Base-by-base conservation (phyloP, 2,329 filamentous ascomycete genomes). In the Aureobasidium sp. region DNA sequence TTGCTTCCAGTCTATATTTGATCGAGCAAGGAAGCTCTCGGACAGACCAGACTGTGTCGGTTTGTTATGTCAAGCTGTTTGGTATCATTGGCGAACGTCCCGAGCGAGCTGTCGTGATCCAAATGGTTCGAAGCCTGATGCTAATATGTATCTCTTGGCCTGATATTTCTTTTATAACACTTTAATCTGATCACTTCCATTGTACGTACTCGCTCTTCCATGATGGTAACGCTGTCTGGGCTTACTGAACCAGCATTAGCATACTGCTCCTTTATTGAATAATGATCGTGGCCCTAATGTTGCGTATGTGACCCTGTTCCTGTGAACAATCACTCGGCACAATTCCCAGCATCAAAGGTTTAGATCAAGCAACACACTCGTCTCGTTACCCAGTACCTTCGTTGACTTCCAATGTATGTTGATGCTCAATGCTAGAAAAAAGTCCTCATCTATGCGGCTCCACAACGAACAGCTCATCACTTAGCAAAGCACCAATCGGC, bases 1-100 rank as follows among this genome's bases (percentile, higher is more conserved):
- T 66, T 72, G 31, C 47, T 67, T 44, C 69, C 68, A 14, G 61
- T 68, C 31, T 72, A 72, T 48, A 59, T 70, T 51, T 71, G 55
- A 45, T 4, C 14, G 0, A 5, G 4, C 5, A 6, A 6, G 22
- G 9, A 11, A 9, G 5, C 0, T 14, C 41, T 9, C 5, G 5
- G 41, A 22, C 9, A 14, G 41, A 11, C 12, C 9, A 34, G 1
- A 6, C 9, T 22, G 20, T 5, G 20, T 14, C 2, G 14, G 14
- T 34, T 34, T 11, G 36, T 14, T 37, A 17, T 14, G 36, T 5
- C 1, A 15, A 15, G 36, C 36, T 37, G 12, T 15, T 2, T 15
- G 17, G 14, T 5, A 14, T 5, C 2, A 37, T 17, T 14, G 17
- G 15, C 15, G 7, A 14, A 37, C 17, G 5, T 37, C 12, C 8